A percentile compares a stretch with the other conserved stretches of the same genome.
Conservation (phyloP, 495 filamentous ascomycete species). For the Aspergillus saccharolyticus region DNA sequence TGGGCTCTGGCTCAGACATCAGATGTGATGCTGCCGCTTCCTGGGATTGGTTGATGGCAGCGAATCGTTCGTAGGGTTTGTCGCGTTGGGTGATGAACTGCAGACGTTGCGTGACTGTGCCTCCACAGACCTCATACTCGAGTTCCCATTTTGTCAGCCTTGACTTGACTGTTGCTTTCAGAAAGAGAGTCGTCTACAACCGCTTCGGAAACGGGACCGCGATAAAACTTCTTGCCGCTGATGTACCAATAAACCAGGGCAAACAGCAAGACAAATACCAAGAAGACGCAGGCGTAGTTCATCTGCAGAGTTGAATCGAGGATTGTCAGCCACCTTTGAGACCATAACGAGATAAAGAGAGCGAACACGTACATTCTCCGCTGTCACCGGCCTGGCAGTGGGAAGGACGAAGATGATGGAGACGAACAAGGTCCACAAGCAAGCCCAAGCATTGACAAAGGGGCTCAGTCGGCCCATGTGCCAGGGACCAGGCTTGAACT, state of each 20-base stretch:
- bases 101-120: background rate
- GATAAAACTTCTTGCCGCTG: slow-evolving; percentile 45
- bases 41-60: background rate
- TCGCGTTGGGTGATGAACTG: background rate
- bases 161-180: background rate
- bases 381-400: slow-evolving; percentile 47
- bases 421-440: slow-evolving; percentile 57
- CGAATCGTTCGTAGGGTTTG: background rate
- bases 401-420: slow-evolving; percentile 58
- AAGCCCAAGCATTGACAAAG: slow-evolving; percentile 48
- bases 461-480: slow-evolving; percentile 47
- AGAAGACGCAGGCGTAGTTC: slow-evolving; percentile 43
- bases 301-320: slow-evolving; percentile 21
- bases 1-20: background rate
- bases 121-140: background rate
- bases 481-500: slow-evolving; percentile 57
- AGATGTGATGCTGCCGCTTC: background rate
- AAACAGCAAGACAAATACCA: slow-evolving; percentile 43
- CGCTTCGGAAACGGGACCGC: slow-evolving; percentile 45
- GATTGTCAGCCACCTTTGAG: background rate
- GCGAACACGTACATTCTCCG: slow-evolving; percentile 29
- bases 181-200: background rate
- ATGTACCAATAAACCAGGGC: slow-evolving; percentile 48
- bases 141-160: background rate
- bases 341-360: background rate